phyloP scores from a whole-genome alignment of 192 early-diverging fungal genomes.

The Coemansia sp. region DNA sequence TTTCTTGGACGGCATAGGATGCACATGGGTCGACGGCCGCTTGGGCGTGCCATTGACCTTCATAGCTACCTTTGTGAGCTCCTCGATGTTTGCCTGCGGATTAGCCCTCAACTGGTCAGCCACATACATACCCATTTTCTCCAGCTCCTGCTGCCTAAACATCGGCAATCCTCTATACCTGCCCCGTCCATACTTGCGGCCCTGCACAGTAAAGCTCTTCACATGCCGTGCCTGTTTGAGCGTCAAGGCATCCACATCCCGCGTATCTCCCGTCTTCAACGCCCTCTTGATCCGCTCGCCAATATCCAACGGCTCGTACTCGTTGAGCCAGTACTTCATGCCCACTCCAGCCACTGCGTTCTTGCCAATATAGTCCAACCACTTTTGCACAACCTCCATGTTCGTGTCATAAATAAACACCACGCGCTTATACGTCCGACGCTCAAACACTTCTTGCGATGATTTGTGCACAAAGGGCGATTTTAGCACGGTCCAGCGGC shows the following conservation, averaged over 20 bases:
- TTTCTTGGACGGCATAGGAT: too few species aligned
- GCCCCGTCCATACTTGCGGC: conserved; percentile 39
- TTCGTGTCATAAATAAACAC: conserved; percentile 80
- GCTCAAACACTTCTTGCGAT: conserved; percentile 95
- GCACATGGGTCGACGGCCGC: too few species aligned
- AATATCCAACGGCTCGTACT: conserved; percentile 61
- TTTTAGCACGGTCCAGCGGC: conserved; percentile 83
- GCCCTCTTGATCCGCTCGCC: conserved; percentile 35
- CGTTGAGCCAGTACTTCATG: conserved; percentile 72
- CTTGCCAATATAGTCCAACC: conserved; percentile 75
- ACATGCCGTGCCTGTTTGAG: conserved; percentile 19
- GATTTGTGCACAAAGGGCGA: conserved; percentile 97
- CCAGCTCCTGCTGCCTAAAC: conserved; percentile 27
- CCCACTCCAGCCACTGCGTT: conserved; percentile 86
- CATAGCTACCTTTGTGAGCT: conserved; percentile 35
- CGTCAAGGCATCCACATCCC: conserved; percentile 16
- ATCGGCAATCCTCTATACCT: conserved; percentile 45
- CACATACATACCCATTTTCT: conserved; percentile 31
- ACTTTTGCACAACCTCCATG: conserved; percentile 69
- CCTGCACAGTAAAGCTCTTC: conserved; percentile 20
- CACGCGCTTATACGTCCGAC: conserved; percentile 79
- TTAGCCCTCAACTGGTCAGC: conserved; percentile 25
- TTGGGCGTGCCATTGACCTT: conserved; percentile 4
- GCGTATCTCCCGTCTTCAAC: conserved; percentile 22
- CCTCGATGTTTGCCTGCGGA: conserved; percentile 42